These are phyloP conservation scores for Penicillium cinerascens DNA, from an alignment of 495 filamentous ascomycete species.

Conservation along the genomic window DNA sequence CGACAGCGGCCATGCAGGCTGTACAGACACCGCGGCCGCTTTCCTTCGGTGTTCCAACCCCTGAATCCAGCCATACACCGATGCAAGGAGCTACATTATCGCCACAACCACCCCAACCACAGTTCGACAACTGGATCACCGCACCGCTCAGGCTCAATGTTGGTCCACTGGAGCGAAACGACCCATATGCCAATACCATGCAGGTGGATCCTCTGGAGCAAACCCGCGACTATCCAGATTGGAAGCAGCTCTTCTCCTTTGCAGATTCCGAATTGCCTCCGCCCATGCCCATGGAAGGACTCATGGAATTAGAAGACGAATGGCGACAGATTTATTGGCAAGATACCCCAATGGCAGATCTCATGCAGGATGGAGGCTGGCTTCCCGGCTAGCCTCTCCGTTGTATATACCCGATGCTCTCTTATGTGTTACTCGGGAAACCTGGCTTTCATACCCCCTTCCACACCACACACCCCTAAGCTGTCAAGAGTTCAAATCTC, in stretches of 20 bases:
- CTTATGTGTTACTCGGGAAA: not conserved
- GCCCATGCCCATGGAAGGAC: slow-evolving; percentile 38
- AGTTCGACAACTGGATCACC: slow-evolving; percentile 41
- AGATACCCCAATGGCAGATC: slow-evolving; percentile 43
- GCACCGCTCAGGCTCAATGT: slow-evolving; percentile 29
- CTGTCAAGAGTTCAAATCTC: not conserved
- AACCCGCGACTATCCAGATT: slow-evolving; percentile 40
- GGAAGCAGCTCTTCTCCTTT: slow-evolving; percentile 47
- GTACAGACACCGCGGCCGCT: slow-evolving; percentile 22
- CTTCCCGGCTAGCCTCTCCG: slow-evolving; percentile 25
- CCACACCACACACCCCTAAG: not conserved
- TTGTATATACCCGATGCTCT: not conserved
- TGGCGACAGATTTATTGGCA: slow-evolving; percentile 51
- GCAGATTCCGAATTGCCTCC: slow-evolving; percentile 39
- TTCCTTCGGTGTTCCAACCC: slow-evolving; percentile 37
- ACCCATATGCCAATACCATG: slow-evolving; percentile 23
- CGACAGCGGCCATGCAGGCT: slow-evolving; percentile 16
- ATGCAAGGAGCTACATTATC: slow-evolving; percentile 24
- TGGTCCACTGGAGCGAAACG: slow-evolving; percentile 24
- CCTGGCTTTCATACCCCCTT: not conserved
- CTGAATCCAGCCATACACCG: slow-evolving; percentile 25
- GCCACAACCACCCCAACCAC: slow-evolving; percentile 24
- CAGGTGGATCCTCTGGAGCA: slow-evolving; percentile 36
- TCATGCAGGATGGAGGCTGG: slow-evolving; percentile 43
- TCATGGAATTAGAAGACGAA: slow-evolving; percentile 45